Base-by-base conservation (phyloP, 2,329 filamentous ascomycete species). In the Microcyclospora pomicola region DNA sequence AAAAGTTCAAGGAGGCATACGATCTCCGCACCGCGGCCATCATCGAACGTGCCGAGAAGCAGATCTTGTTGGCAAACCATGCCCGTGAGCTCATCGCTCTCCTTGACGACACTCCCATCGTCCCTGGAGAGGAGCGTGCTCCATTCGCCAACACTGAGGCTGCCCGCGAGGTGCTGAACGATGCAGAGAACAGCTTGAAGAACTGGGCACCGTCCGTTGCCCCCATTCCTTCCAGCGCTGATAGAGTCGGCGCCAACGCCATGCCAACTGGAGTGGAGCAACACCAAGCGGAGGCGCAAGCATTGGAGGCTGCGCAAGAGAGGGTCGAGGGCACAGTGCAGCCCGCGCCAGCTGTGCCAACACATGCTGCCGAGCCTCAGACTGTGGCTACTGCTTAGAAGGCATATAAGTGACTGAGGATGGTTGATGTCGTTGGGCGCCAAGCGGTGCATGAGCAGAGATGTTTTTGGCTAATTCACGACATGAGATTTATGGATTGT, bases 21-120 rank as follows among this genome's bases (percentile, higher is more conserved):
- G 83, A 87, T 48, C 62, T 82, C 42, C 86, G 96, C 59, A 83
- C 94, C 47, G 75, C 82, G 12, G 86, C 87, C 42, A 83, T 86
- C 14, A 93, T 98, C 51, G 91, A 98, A 68, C 82, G 88, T 27
- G 86, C 86, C 15, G 91, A 96, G 68, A 96, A 96, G 67, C 91
- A 98, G 59, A 82, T 88, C 52, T 83, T 98, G 42, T 73, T 98
- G 12, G 88, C 91, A 40, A 83, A 82, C 53, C 87, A 96, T 58
- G 88, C 86, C 14, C 81, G 85, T 38, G 78, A 85, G 32, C 73
- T 98, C 28, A 61, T 98, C 39, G 77, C 81, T 49, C 73, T 93
- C 30, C 73, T 98, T 9, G 91, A 98, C 52, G 88, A 95, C 58
- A 80, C 79, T 0, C 85, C 91, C 0, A 76, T 95, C 24, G 80